Evolutionary conservation across 306 rosid genomes (phyloP), one percentile per base, ranked within the genome.

Genomic region (Prinsepia uniflora): DNA sequence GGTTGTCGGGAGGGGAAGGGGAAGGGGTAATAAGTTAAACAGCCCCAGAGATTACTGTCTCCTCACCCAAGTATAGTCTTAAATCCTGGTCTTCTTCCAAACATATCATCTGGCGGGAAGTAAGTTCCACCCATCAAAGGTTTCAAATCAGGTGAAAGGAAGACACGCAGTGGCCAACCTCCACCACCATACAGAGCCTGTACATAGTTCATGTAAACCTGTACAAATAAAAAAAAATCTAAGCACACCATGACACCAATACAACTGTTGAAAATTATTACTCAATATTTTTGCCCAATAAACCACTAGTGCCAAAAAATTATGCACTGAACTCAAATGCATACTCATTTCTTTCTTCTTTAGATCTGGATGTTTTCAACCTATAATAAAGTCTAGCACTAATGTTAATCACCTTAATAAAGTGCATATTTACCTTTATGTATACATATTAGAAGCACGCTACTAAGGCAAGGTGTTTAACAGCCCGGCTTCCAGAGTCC

Each of bases 101-200:
- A 87, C 81, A 86, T 90, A 79, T 94, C 98, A 10, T 94, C 89
- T 22, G 94, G 97, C 20, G 97, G 97, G 54, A 94, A 94, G 80
- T 94, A 94, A 57, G 98, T 94, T 71, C 98, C 98, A n/a, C 97
- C 98, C 95, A 94, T 87, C 72, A 94, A 83, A 55, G 98, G 98
- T 78, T 90, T 94, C 86, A 90, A 83, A 76, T 94, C 97, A 44
- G 97, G 96, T 14, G 97, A 88, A 79, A 94, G 94, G 78, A 94
- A 94, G 65, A 83, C 96, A 30, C 82, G 87, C 53, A 94, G 84
- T 7, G 98, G 98, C 97, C 98, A 94, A 82, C 98, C 98, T 72
- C 98, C 98, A 80, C 98, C 90, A 45, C 98, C 96, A 62, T 88
- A 88, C 83, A 90, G 81, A 79, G 98, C 97, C 82, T 94, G 98